Evolutionary conservation across 2,329 filamentous ascomycete species (phyloP), one percentile per base, ranked within the genome.

Genomic region (Nakataea oryzae): DNA sequence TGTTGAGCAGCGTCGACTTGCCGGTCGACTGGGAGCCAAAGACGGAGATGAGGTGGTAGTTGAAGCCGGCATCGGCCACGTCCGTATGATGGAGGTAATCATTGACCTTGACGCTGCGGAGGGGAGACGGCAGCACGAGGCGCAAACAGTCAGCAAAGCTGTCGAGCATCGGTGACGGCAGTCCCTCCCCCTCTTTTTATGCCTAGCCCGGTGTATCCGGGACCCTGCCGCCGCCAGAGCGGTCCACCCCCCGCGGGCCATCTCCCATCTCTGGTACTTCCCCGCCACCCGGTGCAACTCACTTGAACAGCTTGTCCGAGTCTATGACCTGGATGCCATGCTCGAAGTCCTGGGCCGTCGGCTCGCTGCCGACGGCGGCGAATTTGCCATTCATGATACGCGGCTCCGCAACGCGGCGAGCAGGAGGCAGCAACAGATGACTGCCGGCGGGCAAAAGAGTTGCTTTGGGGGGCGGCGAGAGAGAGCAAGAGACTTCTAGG

Each of bases 11-110:
- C 7, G 95, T 99, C 57, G 95, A 97, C 79, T 99, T 99, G 69
- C 95, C 95, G 47, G 95, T 99, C 27, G 95, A 97, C 80, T 99
- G 95, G 63, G 93, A 97, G 56, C 95, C 95, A 75, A 99, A 99
- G 71, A 99, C 95, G 70, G 93, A 97, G 73, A 99, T 97, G 72
- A 99, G 86, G 76, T 99, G 95, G 78, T 99, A 99, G 79, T 97
- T 96, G 85, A 99, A 99, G 72, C 95, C 95, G 66, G 93, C 87
- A 64, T 90, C 86, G 68, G 91, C 89, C 69, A 96, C 86, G 70
- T 89, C 82, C 73, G 92, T 90, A 67, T 86, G 79, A 67, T 85
- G 83, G 68, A 99, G 86, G 75, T 99, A 99, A 63, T 86, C 85
- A 70, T 87, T 88, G 70, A 99, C 79, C 70, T 90, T 85, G 63